These are phyloP conservation scores for Eutrema yunnanense DNA, from an alignment of 345 rosid species.

Conservation along the genomic window DNA sequence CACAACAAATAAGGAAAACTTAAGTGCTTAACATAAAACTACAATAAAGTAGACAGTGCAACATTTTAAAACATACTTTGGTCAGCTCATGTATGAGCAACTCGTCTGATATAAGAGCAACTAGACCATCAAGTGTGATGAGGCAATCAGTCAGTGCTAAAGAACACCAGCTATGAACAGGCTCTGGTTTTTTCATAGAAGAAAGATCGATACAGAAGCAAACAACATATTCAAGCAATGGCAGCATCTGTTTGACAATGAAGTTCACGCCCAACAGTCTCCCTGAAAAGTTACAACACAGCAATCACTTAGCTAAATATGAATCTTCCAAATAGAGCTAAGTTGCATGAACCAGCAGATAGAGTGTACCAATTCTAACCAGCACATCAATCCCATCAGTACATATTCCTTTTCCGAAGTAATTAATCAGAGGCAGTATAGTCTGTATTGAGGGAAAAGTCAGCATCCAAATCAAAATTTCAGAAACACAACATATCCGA, in stretches of 20 bases:
- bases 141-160: constrained; percentile 75
- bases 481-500: neutral
- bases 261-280: constrained; percentile 70
- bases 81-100: constrained; percentile 67
- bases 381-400: constrained; percentile 89
- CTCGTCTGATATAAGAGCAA: constrained; percentile 58
- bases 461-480: constrained; percentile 19
- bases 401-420: constrained; percentile 88
- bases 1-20: constrained; percentile 2
- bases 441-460: constrained; percentile 49
- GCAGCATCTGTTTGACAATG: constrained; percentile 76
- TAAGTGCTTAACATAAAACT: constrained; percentile 3
- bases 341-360: constrained; percentile 31
- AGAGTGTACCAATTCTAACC: constrained; percentile 80
- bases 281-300: constrained; percentile 48
- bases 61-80: constrained; percentile 47
- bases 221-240: constrained; percentile 72
- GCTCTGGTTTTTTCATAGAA: constrained; percentile 67
- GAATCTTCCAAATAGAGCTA: constrained; percentile 19
- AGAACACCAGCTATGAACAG: constrained; percentile 81
- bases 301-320: constrained; percentile 20
- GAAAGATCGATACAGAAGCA: constrained; percentile 58
- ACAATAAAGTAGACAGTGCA: constrained; percentile 1
- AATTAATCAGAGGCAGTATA: constrained; percentile 76
- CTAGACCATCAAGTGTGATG: constrained; percentile 68